A percentile compares a stretch with the other conserved stretches of the same genome.
These are phyloP conservation scores for Boletus coccyginus DNA, from an alignment of 768 basidiomycete species.

Conservation along the genomic window DNA sequence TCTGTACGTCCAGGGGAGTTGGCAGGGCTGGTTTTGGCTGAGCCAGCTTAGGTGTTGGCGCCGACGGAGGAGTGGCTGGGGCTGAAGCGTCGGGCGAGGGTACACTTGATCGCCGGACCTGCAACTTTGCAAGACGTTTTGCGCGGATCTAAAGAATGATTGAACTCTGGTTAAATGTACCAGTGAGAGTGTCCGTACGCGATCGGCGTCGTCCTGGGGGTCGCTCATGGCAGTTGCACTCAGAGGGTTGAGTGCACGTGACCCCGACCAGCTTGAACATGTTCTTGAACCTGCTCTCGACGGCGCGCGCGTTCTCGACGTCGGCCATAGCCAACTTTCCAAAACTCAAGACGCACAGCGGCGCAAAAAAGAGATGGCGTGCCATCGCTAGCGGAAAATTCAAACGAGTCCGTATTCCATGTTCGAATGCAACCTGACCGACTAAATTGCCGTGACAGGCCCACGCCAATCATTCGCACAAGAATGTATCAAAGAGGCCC, in stretches of 20 bases:
- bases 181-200: conserved; percentile 41
- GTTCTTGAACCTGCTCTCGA: conserved; percentile 21
- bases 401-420: conserved; percentile 59
- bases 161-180: neutral
- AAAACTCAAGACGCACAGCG: conserved; percentile 78
- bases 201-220: conserved; percentile 79
- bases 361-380: conserved; percentile 79
- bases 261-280: conserved; percentile 25
- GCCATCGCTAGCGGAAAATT: conserved; percentile 66
- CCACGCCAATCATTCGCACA: conserved; percentile 68
- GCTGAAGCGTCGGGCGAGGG: conserved; percentile 30
- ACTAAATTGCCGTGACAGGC: conserved; percentile 40
- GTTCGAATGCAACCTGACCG: neutral
- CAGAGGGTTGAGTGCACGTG: conserved; percentile 13
- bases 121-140: conserved; percentile 87
- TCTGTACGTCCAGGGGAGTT: conserved; percentile 25
- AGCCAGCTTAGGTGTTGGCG: conserved; percentile 31
- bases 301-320: conserved; percentile 55
- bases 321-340: conserved; percentile 56
- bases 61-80: conserved; percentile 23
- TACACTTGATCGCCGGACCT: conserved; percentile 40
- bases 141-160: conserved; percentile 67
- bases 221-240: conserved; percentile 31
- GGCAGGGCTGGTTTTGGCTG: conserved; percentile 34
- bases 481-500: conserved; percentile 66